A percentile compares a stretch with the other conserved stretches of the same genome.
Evolutionary conservation across 345 rosid species (phyloP).

Genomic region (Syzygium aqueum): DNA sequence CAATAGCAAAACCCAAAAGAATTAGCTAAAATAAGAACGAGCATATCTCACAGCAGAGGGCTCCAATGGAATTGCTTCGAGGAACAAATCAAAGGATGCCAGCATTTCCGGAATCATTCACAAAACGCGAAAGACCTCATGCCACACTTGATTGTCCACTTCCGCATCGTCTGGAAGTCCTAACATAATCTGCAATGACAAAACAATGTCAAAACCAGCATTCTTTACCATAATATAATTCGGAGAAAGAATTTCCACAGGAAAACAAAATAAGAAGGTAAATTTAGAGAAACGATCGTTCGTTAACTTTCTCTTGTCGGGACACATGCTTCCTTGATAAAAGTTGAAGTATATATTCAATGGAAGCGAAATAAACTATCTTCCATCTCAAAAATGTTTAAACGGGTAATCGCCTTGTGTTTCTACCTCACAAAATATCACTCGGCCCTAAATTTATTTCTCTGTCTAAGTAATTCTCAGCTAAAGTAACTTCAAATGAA

Average conservation of each 20-base stretch:
- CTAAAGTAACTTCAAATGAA: background rate
- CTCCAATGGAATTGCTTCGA: constrained; percentile 62
- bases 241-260: background rate
- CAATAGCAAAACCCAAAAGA: background rate
- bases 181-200: constrained; percentile 50
- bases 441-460: background rate
- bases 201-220: background rate
- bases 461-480: background rate
- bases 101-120: constrained; percentile 63
- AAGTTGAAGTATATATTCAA: background rate
- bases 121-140: constrained; percentile 88
- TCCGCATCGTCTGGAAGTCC: constrained; percentile 84
- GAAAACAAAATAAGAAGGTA: background rate
- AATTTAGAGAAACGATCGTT: background rate
- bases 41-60: constrained; percentile 51
- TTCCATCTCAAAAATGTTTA: background rate
- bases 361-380: background rate
- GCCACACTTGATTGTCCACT: constrained; percentile 67
- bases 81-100: constrained; percentile 81
- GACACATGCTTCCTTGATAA: background rate
- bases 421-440: background rate
- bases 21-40: background rate
- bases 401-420: background rate
- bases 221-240: background rate
- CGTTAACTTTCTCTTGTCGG: background rate